These are phyloP conservation scores for Exophiala bonariae DNA, from an alignment of 2,329 filamentous ascomycete species.

Conservation along the genomic window DNA sequence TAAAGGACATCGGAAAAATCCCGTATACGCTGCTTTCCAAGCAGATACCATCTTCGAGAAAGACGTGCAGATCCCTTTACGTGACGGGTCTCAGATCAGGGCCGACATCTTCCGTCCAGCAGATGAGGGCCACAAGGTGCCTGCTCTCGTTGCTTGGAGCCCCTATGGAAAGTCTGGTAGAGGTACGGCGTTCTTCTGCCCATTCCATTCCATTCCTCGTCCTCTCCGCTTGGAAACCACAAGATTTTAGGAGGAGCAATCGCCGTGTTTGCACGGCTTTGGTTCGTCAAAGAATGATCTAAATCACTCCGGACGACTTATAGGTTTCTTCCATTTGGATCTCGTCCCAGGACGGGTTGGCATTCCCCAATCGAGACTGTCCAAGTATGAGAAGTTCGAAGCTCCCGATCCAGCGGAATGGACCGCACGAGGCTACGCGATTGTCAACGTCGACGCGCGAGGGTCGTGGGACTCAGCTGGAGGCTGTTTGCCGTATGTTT, in stretches of 20 bases:
- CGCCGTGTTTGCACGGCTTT: too few species aligned
- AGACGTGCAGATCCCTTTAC: constrained; percentile 26
- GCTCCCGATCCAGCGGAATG: constrained; percentile 33
- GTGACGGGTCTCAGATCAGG: constrained; percentile 29
- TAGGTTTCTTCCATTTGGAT: constrained; percentile 2
- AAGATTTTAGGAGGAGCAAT: too few species aligned
- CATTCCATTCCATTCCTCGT: too few species aligned
- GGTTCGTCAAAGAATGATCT: too few species aligned
- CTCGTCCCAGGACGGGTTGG: constrained; percentile 22
- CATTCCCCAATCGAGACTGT: constrained; percentile 10
- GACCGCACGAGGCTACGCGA: constrained; percentile 30
- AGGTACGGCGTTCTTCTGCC: too few species aligned
- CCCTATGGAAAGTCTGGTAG: constrained; percentile 31
- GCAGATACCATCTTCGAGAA: constrained; percentile 22
- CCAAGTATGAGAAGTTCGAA: constrained; percentile 23
- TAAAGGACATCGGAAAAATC: too few species aligned
- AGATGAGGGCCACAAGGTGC: constrained; percentile 13
- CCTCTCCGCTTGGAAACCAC: too few species aligned
- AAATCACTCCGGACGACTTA: too few species aligned
- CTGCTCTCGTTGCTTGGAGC: constrained; percentile 32
- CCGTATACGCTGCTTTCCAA: not conserved
- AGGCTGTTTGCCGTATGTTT: constrained; percentile 25
- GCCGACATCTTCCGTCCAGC: constrained; percentile 31
- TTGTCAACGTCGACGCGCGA: constrained; percentile 31
- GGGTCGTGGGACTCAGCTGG: constrained; percentile 30